Evolutionary conservation across 257 asterid species (phyloP).

Genomic region (Datura wrightii): DNA sequence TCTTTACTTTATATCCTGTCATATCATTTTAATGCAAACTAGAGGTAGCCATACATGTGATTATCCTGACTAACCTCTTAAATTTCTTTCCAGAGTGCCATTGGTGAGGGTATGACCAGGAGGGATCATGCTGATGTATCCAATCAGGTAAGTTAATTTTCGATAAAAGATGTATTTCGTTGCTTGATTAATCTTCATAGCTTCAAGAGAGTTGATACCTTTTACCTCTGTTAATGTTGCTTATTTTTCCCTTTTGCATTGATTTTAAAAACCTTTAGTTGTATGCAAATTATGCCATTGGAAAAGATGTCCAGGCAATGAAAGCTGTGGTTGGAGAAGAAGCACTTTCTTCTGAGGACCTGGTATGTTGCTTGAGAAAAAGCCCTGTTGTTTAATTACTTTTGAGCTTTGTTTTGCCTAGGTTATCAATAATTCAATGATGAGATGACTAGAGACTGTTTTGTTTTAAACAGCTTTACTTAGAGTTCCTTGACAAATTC

Average conservation of each 20-base stretch:
- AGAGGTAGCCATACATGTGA: neutral
- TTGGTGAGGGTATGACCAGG: constrained; percentile 99
- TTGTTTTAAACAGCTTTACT: constrained; percentile 59
- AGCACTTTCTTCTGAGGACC: constrained; percentile 88
- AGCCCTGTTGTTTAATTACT: neutral
- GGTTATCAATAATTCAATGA: constrained; percentile 3
- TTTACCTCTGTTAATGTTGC: neutral
- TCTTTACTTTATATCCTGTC: neutral
- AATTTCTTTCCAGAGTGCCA: constrained; percentile 77
- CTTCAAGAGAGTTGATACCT: neutral
- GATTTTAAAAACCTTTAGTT: constrained; percentile 43
- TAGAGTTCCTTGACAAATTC: constrained; percentile 80
- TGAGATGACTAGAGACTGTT: constrained; percentile 29
- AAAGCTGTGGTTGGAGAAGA: constrained; percentile 92
- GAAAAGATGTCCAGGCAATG: constrained; percentile 90
- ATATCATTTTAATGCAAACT: neutral
- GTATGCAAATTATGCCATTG: constrained; percentile 84
- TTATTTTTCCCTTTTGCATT: neutral
- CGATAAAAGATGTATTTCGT: neutral
- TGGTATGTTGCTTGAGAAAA: constrained; percentile 51
- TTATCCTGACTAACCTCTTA: neutral
- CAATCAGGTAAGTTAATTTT: constrained; percentile 68
- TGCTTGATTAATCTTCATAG: constrained; percentile 13
- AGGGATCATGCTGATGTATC: constrained; percentile 97
- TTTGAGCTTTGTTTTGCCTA: constrained; percentile 14